Conservation (phyloP, 2,329 filamentous ascomycete species). For the Apiospora sp. region DNA sequence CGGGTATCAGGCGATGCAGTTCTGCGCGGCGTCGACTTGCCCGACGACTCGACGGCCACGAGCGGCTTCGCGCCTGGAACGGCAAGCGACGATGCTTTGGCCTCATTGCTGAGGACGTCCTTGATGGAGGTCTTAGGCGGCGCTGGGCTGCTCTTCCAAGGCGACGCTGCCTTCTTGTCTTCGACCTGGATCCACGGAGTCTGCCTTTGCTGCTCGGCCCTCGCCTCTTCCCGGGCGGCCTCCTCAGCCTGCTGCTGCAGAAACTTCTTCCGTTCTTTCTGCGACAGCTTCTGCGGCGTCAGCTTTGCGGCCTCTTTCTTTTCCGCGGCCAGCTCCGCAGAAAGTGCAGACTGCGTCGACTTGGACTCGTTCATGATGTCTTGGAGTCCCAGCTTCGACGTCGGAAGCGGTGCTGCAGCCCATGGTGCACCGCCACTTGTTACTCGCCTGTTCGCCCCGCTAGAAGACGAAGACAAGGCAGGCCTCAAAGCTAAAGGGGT, state of each 20-base stretch:
- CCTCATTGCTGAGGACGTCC: conserved; percentile 52
- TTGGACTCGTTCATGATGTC: conserved; percentile 75
- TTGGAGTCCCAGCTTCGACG: conserved; percentile 74
- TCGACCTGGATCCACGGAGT: conserved; percentile 55
- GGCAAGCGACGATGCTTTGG: conserved; percentile 40
- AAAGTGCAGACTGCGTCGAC: conserved; percentile 58
- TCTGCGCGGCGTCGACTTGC: conserved; percentile 52
- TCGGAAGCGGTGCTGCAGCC: conserved; percentile 59
- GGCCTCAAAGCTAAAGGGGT: conserved; percentile 21
- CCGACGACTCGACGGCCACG: conserved; percentile 50
- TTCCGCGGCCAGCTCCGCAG: conserved; percentile 61
- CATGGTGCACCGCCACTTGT: conserved; percentile 52
- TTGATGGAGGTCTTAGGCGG: conserved; percentile 59
- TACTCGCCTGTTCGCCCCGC: conserved; percentile 31
- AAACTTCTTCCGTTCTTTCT: conserved; percentile 89
- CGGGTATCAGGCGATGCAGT: conserved; percentile 69
- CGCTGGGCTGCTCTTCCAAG: conserved; percentile 71
- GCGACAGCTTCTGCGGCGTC: conserved; percentile 73
- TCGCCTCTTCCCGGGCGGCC: conserved; percentile 47
- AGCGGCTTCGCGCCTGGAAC: conserved; percentile 50
- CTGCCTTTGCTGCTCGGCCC: conserved; percentile 42
- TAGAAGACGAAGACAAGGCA: conserved; percentile 24
- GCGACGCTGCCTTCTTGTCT: conserved; percentile 53
- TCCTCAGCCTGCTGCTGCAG: conserved; percentile 70
- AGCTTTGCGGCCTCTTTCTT: conserved; percentile 51